Base-by-base conservation (phyloP, 2,329 filamentous ascomycete genomes). In the Fusarium succisae region DNA sequence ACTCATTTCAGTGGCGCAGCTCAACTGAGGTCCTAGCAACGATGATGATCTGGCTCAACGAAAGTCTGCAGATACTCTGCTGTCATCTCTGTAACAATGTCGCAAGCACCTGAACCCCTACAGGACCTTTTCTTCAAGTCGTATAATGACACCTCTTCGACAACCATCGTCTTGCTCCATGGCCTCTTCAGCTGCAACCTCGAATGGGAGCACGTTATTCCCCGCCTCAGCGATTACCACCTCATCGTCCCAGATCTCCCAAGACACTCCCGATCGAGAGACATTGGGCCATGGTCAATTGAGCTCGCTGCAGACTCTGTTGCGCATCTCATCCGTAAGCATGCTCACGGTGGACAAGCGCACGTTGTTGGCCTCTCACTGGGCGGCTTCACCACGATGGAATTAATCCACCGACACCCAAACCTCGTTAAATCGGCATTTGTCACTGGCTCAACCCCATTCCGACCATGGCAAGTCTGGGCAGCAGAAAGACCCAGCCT, bases 311-410 rank as follows among this genome's bases (percentile, higher is more conserved):
- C 82, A 35, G 76, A 80, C 13, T 76, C 74, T 18, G 76, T 86
- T 4, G 81, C 83, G 5, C 53, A 70, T 2, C 74, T 85, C 26
- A 83, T 86, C 54, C 77, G 70, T 6, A 57, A 63, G 0, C 75
- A 82, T 48, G 83, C 83, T 0, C 80, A 83, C 26, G 72, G 75
- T 62, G 78, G 79, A 10, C 67, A 71, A 6, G 84, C 84, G 1
- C 84, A 86, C 63, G 45, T 86, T 26, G 82, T 84, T 20, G 84
- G 84, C 4, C 48, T 85, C 8, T 86, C 83, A 1, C 80, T 83
- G 22, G 84, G 83, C 10, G 83, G 11, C 82, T 80, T 68, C 5
- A 51, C 57, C 6, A 43, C 65, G 2, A 69, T 64, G 65, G 57
- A 69, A 9, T 13, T 69, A 20, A 37, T 69, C 8, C 57, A 44